These are phyloP conservation scores for Articulospora tetracladia DNA, from an alignment of 495 filamentous ascomycete species.

Conservation along the genomic window DNA sequence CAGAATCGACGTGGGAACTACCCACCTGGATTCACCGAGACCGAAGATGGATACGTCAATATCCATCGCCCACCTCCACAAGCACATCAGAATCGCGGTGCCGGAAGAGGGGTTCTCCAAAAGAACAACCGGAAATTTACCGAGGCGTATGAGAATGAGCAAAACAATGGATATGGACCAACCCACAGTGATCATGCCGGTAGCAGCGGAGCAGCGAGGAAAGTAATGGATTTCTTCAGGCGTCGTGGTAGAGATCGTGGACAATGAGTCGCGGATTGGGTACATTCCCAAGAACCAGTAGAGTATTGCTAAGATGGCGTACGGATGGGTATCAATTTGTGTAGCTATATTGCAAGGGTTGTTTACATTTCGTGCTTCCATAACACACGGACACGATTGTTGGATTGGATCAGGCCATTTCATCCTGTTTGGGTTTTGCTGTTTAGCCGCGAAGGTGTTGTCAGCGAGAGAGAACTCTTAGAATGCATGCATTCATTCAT, in stretches of 20 bases:
- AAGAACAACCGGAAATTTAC: conserved; percentile 83
- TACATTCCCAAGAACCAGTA: not conserved
- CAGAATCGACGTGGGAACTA: conserved; percentile 10
- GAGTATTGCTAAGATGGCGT: not conserved
- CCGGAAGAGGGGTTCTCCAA: conserved; percentile 58
- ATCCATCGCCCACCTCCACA: conserved; percentile 12
- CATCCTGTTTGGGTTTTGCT: not conserved
- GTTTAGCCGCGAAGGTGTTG: not conserved
- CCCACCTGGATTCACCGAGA: conserved; percentile 33
- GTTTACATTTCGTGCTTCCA: not conserved
- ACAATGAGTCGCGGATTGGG: conserved; percentile 1
- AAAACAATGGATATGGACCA: conserved; percentile 31
- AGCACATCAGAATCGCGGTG: conserved; percentile 17
- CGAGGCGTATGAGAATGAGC: conserved; percentile 79
- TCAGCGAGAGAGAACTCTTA: not conserved
- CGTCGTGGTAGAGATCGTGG: conserved; percentile 66
- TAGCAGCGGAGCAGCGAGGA: conserved; percentile 77
- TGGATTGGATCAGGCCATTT: conserved; percentile 1
- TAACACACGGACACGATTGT: not conserved
- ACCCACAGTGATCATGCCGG: conserved; percentile 65
- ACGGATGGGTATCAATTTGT: not conserved
- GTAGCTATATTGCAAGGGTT: conserved; percentile 1
- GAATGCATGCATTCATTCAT: not conserved
- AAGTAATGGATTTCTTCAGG: conserved; percentile 98
- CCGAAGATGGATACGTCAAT: conserved; percentile 25